phyloP scores from a whole-genome alignment of 805 yeast species.

The Yamadazyma kitorensis region DNA sequence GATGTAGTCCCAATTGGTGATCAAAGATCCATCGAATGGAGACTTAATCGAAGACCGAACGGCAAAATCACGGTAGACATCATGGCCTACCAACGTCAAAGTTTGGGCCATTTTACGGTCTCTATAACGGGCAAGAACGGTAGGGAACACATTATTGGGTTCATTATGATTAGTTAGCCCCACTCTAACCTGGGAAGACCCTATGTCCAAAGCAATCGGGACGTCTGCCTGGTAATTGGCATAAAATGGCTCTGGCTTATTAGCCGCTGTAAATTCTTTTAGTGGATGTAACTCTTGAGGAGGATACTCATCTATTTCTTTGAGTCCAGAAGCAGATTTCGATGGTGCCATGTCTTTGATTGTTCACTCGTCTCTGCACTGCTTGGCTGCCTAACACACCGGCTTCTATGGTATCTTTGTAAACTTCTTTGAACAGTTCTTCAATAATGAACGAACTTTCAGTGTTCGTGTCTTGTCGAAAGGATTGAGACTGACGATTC shows the following conservation, averaged over 20 bases:
- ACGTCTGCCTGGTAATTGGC: conserved; percentile 47
- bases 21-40: conserved; percentile 83
- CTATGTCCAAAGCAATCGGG: conserved; percentile 90
- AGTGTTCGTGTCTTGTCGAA: too few species aligned
- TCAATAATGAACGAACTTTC: too few species aligned
- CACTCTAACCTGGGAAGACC: conserved; percentile 56
- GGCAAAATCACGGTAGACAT: conserved; percentile 67
- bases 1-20: conserved; percentile 90
- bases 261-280: conserved; percentile 38
- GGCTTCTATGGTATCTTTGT: too few species aligned
- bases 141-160: conserved; percentile 68
- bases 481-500: too few species aligned
- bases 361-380: too few species aligned
- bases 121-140: conserved; percentile 67
- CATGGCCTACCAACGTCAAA: conserved; percentile 79
- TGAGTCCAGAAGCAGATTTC: conserved; percentile 7
- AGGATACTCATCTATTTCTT: conserved; percentile 25
- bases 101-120: conserved; percentile 67
- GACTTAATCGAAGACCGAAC: conserved; percentile 66
- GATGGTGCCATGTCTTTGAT: conserved; percentile 13
- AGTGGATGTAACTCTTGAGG: conserved; percentile 43
- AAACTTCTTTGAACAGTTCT: too few species aligned
- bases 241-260: conserved; percentile 45
- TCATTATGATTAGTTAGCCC: conserved; percentile 49
- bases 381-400: too few species aligned